Evolutionary conservation across 345 rosid species (phyloP), one percentile per base, ranked within the genome.

Genomic region (Salix exigua): DNA sequence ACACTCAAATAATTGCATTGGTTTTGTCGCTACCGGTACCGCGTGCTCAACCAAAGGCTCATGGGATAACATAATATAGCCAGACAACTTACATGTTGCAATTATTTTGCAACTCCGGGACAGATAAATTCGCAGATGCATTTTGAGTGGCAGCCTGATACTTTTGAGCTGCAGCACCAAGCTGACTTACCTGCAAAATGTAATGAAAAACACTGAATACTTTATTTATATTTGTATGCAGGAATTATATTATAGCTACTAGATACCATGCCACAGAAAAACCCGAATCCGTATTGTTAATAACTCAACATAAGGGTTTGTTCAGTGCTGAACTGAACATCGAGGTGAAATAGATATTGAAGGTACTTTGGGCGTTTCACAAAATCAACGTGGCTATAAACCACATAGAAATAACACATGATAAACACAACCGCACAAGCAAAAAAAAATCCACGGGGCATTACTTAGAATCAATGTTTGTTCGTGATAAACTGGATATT

Each of bases 111-210:
- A 96, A 74, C 81, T 96, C 99, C 4, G 91, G 88, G 23, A 85
- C 89, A 79, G 97, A 88, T 72, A 92, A 81, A 86, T 87, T 92
- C 38, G 97, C 79, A 67, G 98, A 84, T 69, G 93, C 92, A 72
- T 87, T 96, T 80, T 93, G 99, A 79, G 94, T 84, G 7, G 94
- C 92, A 77, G 92, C 87, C 79, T 96, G 99, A 83, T 92, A 94
- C 71, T 91, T 96, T 55, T 91, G 97, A 73, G 99, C 97, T 26
- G 96, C 97, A 9, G 90, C 85, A 28, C 92, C 97, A 71, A 94
- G 94, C 83, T 92, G 97, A 86, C 87, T 90, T 73, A 96, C 98
- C 98, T 96, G 88, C 81, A 79, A 25, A 75, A 75, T 23, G 9
- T 4, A 3, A 58, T 38, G 61, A 14, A 18, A 30, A 44, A 72